Evolutionary conservation across 257 asterid species (phyloP).

Genomic region (Scutellaria galericulata): DNA sequence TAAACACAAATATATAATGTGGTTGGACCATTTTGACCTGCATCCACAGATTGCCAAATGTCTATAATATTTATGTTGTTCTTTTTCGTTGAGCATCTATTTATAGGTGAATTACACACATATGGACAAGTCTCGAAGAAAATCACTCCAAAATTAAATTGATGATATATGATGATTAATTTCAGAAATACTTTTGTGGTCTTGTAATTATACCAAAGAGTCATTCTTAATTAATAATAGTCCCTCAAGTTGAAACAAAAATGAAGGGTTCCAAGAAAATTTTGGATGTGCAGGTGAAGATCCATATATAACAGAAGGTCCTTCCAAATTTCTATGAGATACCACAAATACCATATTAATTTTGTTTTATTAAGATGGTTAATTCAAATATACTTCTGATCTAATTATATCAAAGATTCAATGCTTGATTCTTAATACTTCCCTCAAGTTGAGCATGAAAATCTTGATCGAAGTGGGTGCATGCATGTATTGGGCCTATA

Average conservation of each 20-base stretch:
- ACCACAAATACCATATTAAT: neutral
- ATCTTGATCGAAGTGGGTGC: constrained; percentile 9
- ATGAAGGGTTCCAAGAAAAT: too few relatives aligned
- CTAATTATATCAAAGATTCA: neutral
- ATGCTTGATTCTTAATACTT: neutral
- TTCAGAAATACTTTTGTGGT: neutral
- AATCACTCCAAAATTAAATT: neutral
- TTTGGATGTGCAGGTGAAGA: too few relatives aligned
- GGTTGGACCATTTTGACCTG: neutral
- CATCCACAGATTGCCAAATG: neutral
- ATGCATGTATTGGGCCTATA: constrained; percentile 21
- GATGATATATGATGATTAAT: neutral
- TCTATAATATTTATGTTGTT: neutral
- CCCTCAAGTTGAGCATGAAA: neutral
- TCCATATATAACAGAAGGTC: too few relatives aligned
- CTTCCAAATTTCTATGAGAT: too few relatives aligned
- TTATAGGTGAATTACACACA: neutral
- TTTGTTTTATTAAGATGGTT: neutral
- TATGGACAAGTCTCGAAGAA: neutral
- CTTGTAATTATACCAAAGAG: neutral
- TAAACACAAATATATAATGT: neutral
- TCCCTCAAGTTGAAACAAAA: too few relatives aligned
- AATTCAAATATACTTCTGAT: constrained; percentile 1
- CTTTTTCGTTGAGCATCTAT: neutral
- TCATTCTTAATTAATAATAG: too few relatives aligned